Percentiles rank a stretch among this genome's conserved stretches.
These are phyloP conservation scores for Pseudogymnoascus sp. DNA, from an alignment of 2,329 filamentous ascomycete genomes.

Conservation along the genomic window DNA sequence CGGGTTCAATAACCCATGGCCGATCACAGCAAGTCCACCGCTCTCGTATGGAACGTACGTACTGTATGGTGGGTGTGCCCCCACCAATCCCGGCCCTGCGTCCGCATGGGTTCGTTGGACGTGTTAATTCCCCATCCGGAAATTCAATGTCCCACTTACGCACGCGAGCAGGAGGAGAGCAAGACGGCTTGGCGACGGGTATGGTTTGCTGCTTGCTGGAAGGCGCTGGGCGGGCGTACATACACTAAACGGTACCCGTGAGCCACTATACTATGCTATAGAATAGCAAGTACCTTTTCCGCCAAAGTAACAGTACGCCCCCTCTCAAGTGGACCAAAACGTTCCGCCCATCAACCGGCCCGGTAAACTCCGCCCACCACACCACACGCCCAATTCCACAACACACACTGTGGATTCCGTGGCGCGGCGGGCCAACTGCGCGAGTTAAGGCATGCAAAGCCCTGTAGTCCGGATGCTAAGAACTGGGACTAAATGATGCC, in stretches of 20 bases:
- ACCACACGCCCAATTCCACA: not conserved
- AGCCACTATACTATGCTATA: not conserved
- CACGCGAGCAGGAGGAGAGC: not conserved
- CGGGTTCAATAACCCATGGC: not conserved
- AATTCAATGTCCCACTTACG: not conserved
- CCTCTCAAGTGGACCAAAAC: not conserved
- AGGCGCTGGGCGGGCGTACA: not conserved
- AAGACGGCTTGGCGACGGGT: not conserved
- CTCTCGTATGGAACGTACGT: not conserved
- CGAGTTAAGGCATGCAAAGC: not conserved
- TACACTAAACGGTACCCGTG: not conserved
- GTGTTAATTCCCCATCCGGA: not conserved
- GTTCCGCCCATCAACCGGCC: not conserved
- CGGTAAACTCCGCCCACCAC: not conserved
- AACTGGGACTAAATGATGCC: not conserved
- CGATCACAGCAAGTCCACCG: not conserved
- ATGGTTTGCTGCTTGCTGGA: not conserved
- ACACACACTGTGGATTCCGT: not conserved
- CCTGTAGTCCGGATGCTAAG: not conserved
- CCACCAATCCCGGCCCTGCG: not conserved
- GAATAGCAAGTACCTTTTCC: not conserved
- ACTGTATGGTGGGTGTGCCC: not conserved
- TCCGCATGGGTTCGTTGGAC: not conserved
- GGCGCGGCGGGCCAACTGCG: not conserved
- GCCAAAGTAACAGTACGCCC: not conserved